Conservation (phyloP, 2,329 filamentous ascomycete species). For the Sordariomycetes sp. region DNA sequence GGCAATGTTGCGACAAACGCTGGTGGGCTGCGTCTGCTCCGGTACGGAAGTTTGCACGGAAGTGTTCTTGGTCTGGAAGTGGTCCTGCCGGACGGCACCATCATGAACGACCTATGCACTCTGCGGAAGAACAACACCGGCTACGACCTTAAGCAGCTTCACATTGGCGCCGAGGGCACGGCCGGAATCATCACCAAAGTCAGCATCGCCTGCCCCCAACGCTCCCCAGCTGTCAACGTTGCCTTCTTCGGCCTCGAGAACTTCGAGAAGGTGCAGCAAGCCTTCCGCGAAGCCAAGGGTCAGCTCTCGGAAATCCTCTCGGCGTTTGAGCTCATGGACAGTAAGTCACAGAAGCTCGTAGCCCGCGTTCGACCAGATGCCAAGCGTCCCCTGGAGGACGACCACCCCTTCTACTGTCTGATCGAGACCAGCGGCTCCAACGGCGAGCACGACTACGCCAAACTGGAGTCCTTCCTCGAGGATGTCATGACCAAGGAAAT, state of each 20-base stretch:
- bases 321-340: slow-evolving; percentile 96
- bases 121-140: slow-evolving; percentile 98
- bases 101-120: slow-evolving; percentile 80
- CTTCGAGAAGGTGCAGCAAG: slow-evolving; percentile 78
- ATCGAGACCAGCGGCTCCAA: slow-evolving; percentile 96
- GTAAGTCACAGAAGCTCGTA: slow-evolving; percentile 69
- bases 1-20: slow-evolving; percentile 96
- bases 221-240: slow-evolving; percentile 83
- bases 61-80: slow-evolving; percentile 88
- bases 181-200: slow-evolving; percentile 89
- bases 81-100: slow-evolving; percentile 85
- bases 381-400: slow-evolving; percentile 70
- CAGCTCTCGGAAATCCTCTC: slow-evolving; percentile 93
- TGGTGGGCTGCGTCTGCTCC: slow-evolving; percentile 77
- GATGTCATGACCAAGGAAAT: slow-evolving; percentile 83
- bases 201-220: slow-evolving; percentile 81
- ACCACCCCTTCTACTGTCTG: slow-evolving; percentile 91
- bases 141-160: slow-evolving; percentile 93
- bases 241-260: slow-evolving; percentile 88
- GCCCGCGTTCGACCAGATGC: slow-evolving; percentile 59
- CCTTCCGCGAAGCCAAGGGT: slow-evolving; percentile 81
- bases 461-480: slow-evolving; percentile 84
- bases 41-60: slow-evolving; percentile 92
- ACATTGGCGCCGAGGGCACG: slow-evolving; percentile 92
- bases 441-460: slow-evolving; percentile 83